These are phyloP conservation scores for Yamadazyma spencermartinsiae DNA, from an alignment of 1,139 yeast species.

Conservation along the genomic window DNA sequence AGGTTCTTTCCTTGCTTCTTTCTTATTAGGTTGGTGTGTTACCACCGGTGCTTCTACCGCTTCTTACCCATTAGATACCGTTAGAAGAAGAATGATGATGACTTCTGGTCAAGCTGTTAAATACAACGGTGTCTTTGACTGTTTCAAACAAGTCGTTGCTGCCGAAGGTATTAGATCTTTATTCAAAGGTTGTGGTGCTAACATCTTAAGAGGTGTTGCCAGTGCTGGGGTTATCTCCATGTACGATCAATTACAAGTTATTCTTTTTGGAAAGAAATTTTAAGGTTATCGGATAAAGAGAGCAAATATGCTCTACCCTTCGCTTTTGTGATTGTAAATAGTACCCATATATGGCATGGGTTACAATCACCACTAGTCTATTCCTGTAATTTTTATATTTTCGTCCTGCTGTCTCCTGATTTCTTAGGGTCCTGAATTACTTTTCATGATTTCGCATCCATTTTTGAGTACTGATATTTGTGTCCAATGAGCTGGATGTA, in stretches of 20 bases:
- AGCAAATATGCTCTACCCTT: neutral
- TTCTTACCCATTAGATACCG: slow-evolving; percentile 56
- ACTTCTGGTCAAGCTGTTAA: slow-evolving; percentile 57
- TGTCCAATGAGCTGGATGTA: too few relatives aligned
- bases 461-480: too few relatives aligned
- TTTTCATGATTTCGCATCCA: too few relatives aligned
- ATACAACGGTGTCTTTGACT: slow-evolving; percentile 53
- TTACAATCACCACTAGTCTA: slow-evolving; percentile 1
- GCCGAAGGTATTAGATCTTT: slow-evolving; percentile 53
- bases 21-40: slow-evolving; percentile 57
- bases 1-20: slow-evolving; percentile 56
- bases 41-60: slow-evolving; percentile 57
- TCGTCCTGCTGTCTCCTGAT: neutral
- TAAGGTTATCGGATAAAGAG: slow-evolving; percentile 14
- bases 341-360: neutral
- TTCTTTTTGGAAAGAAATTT: slow-evolving; percentile 52
- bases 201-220: slow-evolving; percentile 60
- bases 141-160: slow-evolving; percentile 50
- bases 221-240: slow-evolving; percentile 58
- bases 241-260: slow-evolving; percentile 54
- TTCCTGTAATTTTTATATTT: neutral
- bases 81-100: slow-evolving; percentile 61
- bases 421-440: too few relatives aligned
- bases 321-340: neutral
- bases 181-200: slow-evolving; percentile 59